These are phyloP conservation scores for Aspergillus diversus DNA, from an alignment of 495 filamentous ascomycete genomes.

Conservation along the genomic window DNA sequence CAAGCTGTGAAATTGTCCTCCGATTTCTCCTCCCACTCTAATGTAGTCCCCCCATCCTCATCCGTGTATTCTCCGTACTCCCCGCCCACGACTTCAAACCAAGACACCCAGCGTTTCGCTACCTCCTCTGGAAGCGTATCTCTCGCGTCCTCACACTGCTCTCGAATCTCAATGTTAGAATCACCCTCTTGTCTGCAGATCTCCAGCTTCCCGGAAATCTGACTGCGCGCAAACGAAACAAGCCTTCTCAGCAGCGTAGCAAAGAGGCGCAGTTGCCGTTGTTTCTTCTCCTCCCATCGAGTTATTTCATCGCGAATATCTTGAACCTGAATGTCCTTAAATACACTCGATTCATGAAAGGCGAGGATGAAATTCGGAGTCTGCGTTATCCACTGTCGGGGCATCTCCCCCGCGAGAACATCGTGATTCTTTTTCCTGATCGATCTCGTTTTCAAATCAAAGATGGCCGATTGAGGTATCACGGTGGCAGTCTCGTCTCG, in stretches of 20 bases:
- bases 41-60: background rate
- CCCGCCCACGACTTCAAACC: background rate
- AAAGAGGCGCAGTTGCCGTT: conserved; percentile 39
- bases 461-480: conserved; percentile 51
- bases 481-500: conserved; percentile 7
- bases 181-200: conserved; percentile 35
- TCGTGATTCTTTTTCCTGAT: conserved; percentile 37
- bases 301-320: conserved; percentile 48
- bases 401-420: conserved; percentile 49
- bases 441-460: conserved; percentile 70
- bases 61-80: background rate
- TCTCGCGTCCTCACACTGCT: conserved; percentile 32
- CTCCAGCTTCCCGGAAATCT: conserved; percentile 44
- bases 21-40: background rate
- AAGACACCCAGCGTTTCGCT: conserved; percentile 5
- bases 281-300: conserved; percentile 57
- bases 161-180: conserved; percentile 48
- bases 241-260: conserved; percentile 50
- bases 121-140: conserved; percentile 18
- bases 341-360: conserved; percentile 58
- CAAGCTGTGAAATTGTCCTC: conserved; percentile 15
- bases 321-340: conserved; percentile 53
- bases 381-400: conserved; percentile 63
- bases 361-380: conserved; percentile 65
- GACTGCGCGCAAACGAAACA: conserved; percentile 39